Conservation (phyloP, 2,329 filamentous ascomycete species). For the Nigrograna mackinnonii region DNA sequence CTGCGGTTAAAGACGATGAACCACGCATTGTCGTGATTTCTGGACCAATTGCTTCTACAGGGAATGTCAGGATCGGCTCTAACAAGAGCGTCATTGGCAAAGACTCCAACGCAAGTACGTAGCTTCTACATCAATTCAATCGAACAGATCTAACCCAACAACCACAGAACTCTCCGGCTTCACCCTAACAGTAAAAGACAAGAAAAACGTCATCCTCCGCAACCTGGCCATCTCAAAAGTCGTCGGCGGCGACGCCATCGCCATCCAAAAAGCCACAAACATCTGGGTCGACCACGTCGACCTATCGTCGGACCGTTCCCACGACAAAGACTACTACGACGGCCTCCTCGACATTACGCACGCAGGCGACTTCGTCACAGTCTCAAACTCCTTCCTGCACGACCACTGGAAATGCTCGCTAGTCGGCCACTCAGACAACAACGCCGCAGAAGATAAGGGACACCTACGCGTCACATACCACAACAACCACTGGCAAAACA, state of each 20-base stretch:
- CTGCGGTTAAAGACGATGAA: slow-evolving; percentile 48
- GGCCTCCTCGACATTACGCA: slow-evolving; percentile 68
- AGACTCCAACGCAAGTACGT: slow-evolving; percentile 45
- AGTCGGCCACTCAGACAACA: slow-evolving; percentile 64
- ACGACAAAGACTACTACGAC: slow-evolving; percentile 72
- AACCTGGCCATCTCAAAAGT: slow-evolving; percentile 60
- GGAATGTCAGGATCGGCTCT: slow-evolving; percentile 49
- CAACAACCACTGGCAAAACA: slow-evolving; percentile 68
- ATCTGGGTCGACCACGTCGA: slow-evolving; percentile 72
- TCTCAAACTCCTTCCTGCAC: slow-evolving; percentile 57
- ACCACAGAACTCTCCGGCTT: slow-evolving; percentile 46
- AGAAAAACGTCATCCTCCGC: slow-evolving; percentile 60
- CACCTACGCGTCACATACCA: slow-evolving; percentile 66
- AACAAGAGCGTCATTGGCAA: slow-evolving; percentile 59
- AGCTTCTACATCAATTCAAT: not conserved
- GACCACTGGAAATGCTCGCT: slow-evolving; percentile 64
- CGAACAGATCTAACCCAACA: not conserved
- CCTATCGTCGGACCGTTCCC: slow-evolving; percentile 60
- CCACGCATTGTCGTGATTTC: slow-evolving; percentile 53
- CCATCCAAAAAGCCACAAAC: slow-evolving; percentile 51
- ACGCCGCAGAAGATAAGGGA: slow-evolving; percentile 62
- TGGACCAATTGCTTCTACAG: slow-evolving; percentile 47
- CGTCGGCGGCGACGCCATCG: slow-evolving; percentile 56
- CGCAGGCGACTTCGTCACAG: slow-evolving; percentile 64
- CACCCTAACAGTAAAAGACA: slow-evolving; percentile 52